Base-by-base conservation (phyloP, 805 yeast genomes). In the Candida gorgasii region DNA sequence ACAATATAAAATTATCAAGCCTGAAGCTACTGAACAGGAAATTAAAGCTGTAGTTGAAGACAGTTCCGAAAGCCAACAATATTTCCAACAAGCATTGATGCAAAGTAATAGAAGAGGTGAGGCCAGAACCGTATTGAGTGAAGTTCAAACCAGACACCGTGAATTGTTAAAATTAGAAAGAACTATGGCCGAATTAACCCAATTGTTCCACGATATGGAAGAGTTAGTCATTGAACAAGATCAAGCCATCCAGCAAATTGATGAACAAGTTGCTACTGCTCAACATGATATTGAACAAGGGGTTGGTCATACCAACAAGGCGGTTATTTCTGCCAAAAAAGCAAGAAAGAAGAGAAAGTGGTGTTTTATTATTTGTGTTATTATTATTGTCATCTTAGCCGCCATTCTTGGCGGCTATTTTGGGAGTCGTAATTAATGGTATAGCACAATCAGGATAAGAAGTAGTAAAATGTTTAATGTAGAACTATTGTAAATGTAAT, bases 201-300 rank as follows among this genome's bases (percentile, higher is more conserved):
- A 88, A 72, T 79, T 93, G 62, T 89, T 93, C 74, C 86, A 85
- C 58, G 98, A 93, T 62, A 88, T 93, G 93, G 97, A 93, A 69
- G 87, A 87, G 60, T 75, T 93, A 68, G 97, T 92, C 36, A 89
- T 92, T 53, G 96, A 90, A 69, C 98, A 93, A 72, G 96, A 90
- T 65, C 89, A 80, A 54, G 82, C 85, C 48, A 83, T 93, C 52
- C 86, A 84, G 59, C 86, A 82, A 58, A 81, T 89, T 50, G 89
- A 89, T 61, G 81, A 86, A 53, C 84, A 87, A 56, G 86, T 90
- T 48, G 80, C 72, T 46, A 76, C 73, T 43, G 98, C 97, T 19
- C 96, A 89, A 66, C 82, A 79, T 47, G 95, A 93, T 62, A 82
- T 93, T 55, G 96, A 90, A 71, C 82, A 84, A 62, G 99, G 97